Conservation (phyloP, 495 filamentous ascomycete species). For the Trichoderma reesei region DNA sequence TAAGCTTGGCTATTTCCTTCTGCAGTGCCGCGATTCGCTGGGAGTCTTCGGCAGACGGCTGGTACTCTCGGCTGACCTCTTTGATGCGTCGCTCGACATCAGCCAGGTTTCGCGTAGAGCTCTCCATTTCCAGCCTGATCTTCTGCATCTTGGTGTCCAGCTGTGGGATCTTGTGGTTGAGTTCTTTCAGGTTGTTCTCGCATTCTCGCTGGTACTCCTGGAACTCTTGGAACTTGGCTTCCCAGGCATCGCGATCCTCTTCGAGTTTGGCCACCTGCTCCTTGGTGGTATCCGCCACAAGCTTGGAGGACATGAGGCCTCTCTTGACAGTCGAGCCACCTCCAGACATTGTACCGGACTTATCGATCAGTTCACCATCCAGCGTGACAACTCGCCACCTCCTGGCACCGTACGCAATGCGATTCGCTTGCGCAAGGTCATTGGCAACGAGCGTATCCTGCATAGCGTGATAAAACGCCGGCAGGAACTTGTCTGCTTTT, state of each 20-base stretch:
- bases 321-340: constrained; percentile 81
- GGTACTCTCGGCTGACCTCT: constrained; percentile 70
- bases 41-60: constrained; percentile 70
- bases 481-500: constrained; percentile 76
- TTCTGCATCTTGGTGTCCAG: constrained; percentile 89
- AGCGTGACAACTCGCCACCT: constrained; percentile 95
- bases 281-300: constrained; percentile 70
- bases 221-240: constrained; percentile 68
- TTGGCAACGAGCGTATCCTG: constrained; percentile 90
- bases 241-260: constrained; percentile 71
- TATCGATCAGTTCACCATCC: constrained; percentile 90
- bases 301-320: constrained; percentile 92
- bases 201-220: constrained; percentile 71
- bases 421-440: constrained; percentile 85
- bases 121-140: constrained; percentile 80
- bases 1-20: constrained; percentile 63
- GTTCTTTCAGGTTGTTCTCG: constrained; percentile 57
- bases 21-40: constrained; percentile 56
- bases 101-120: constrained; percentile 68
- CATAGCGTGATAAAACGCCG: constrained; percentile 88
- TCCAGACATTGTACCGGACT: constrained; percentile 96
- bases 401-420: constrained; percentile 86
- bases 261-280: constrained; percentile 85
- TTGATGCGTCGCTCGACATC: constrained; percentile 76
- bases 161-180: constrained; percentile 73